A percentile compares a stretch with the other conserved stretches of the same genome.
phyloP scores from a whole-genome alignment of 352 stramenopile species.

The Phytopythium kandeliae region DNA sequence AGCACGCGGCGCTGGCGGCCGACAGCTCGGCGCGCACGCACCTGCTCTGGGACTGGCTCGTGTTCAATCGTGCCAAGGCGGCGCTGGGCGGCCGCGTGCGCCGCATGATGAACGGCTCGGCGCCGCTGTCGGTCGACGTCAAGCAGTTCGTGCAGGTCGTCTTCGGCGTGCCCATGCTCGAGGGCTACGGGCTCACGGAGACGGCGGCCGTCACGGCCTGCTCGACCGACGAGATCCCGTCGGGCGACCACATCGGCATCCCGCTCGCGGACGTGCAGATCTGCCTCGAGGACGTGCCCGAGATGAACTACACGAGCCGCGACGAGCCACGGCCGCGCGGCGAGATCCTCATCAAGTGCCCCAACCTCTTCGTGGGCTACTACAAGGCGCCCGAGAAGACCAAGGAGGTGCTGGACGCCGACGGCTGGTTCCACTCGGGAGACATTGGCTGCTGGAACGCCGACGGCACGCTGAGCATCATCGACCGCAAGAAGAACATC shows the following conservation, averaged over 20 bases:
- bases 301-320: slow-evolving; percentile 94
- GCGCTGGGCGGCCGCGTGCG: slow-evolving; percentile 88
- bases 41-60: slow-evolving; percentile 91
- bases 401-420: slow-evolving; percentile 84
- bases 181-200: slow-evolving; percentile 97
- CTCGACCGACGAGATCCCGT: slow-evolving; percentile 37
- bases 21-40: slow-evolving; percentile 18
- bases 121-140: slow-evolving; percentile 88
- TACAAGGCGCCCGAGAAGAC: slow-evolving; percentile 95
- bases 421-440: slow-evolving; percentile 97
- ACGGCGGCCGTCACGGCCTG: slow-evolving; percentile 85
- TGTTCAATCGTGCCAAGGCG: slow-evolving; percentile 95
- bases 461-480: slow-evolving; percentile 89
- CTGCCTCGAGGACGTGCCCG: slow-evolving; percentile 92
- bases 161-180: slow-evolving; percentile 88
- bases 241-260: slow-evolving; percentile 90
- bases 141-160: slow-evolving; percentile 97
- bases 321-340: slow-evolving; percentile 66
- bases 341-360: slow-evolving; percentile 69
- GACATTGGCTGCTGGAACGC: slow-evolving; percentile 96
- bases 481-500: slow-evolving; percentile 93
- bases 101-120: slow-evolving; percentile 91
- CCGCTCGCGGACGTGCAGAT: slow-evolving; percentile 87
- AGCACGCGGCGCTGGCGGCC: slow-evolving; percentile 46
- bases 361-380: slow-evolving; percentile 89